Conservation (phyloP, 2,329 filamentous ascomycete genomes). For the Diaporthe humulicola region DNA sequence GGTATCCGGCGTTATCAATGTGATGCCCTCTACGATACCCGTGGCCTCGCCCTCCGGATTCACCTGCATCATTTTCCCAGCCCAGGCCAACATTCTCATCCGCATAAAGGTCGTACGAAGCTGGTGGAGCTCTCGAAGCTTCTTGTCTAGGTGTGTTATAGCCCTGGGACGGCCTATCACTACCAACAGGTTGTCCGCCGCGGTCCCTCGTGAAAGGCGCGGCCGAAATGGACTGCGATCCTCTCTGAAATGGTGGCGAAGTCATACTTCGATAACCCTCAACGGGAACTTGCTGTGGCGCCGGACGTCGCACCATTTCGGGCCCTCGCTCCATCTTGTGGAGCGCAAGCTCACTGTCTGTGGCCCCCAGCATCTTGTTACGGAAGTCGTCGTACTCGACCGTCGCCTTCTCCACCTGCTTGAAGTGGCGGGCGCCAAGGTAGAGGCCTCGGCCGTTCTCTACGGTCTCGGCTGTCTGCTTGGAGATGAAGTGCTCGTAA, state of each 20-base stretch:
- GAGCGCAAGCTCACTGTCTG: slow-evolving; percentile 3
- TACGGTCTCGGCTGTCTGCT: background rate
- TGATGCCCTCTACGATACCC: background rate
- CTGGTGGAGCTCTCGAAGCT: background rate
- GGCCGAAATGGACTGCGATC: background rate
- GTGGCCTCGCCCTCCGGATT: background rate
- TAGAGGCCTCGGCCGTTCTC: background rate
- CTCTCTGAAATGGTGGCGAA: background rate
- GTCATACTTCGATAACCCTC: background rate
- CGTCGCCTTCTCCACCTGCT: slow-evolving; percentile 7
- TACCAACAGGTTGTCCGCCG: background rate
- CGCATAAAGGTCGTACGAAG: background rate
- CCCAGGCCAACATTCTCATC: background rate
- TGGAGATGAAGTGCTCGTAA: background rate
- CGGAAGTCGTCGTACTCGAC: slow-evolving; percentile 23
- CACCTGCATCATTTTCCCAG: background rate
- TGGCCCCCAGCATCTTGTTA: background rate
- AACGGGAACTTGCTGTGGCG: background rate
- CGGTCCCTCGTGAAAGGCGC: background rate
- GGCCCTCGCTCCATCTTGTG: background rate
- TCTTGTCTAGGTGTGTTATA: background rate
- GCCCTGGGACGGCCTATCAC: background rate
- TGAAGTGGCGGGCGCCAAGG: slow-evolving; percentile 38
- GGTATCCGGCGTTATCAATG: background rate
- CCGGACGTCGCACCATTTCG: background rate